A percentile compares a stretch with the other conserved stretches of the same genome.
These are phyloP conservation scores for Capronia epimyces DNA, from an alignment of 2,329 filamentous ascomycete species.

Conservation along the genomic window DNA sequence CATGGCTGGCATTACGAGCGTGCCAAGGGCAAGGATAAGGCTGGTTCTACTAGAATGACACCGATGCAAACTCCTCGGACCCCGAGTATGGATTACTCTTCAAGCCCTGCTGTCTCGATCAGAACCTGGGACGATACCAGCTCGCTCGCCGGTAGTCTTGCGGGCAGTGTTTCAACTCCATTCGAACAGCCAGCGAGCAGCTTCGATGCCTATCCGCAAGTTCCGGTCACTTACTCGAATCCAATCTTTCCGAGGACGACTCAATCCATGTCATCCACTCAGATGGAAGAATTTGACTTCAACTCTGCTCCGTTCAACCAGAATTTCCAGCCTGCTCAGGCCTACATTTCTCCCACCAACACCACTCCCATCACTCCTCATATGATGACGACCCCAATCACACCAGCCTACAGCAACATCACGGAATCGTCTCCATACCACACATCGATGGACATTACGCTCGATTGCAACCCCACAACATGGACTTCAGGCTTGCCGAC, in stretches of 20 bases:
- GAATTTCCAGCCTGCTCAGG: conserved; percentile 16
- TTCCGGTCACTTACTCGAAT: conserved; percentile 22
- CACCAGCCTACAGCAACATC: conserved; percentile 29
- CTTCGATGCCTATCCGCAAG: conserved; percentile 21
- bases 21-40: conserved; percentile 83
- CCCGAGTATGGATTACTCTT: conserved; percentile 44
- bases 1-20: conserved; percentile 87
- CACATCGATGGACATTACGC: conserved; percentile 17
- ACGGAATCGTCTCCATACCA: conserved; percentile 26
- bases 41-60: conserved; percentile 36
- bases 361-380: conserved; percentile 17
- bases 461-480: conserved; percentile 20
- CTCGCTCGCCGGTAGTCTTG: conserved; percentile 26
- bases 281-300: conserved; percentile 22
- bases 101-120: conserved; percentile 26
- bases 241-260: conserved; percentile 25
- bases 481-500: conserved; percentile 25
- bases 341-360: conserved; percentile 20
- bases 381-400: conserved; percentile 27
- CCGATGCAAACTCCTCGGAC: conserved; percentile 53
- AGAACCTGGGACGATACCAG: conserved; percentile 29
- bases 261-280: conserved; percentile 13
- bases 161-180: conserved; percentile 21
- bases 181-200: conserved; percentile 24
- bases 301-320: conserved; percentile 14